phyloP scores from a whole-genome alignment of 2,329 filamentous ascomycete genomes.

The Zasmidium cellare region DNA sequence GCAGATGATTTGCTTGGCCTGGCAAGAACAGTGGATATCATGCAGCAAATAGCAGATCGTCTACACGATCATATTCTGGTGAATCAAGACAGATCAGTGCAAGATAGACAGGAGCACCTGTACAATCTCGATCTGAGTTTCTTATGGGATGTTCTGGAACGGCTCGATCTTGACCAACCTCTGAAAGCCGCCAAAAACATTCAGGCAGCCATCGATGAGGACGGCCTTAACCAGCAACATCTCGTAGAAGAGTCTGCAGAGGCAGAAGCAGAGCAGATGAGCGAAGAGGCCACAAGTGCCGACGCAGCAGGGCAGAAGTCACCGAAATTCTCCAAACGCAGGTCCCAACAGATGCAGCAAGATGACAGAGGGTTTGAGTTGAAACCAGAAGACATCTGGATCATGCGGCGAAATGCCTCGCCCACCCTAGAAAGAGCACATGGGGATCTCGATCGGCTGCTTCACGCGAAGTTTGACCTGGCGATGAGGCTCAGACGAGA shows the following conservation, averaged over 20 bases:
- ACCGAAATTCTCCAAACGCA: constrained; percentile 27
- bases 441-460: constrained; percentile 60
- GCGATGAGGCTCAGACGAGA: constrained; percentile 61
- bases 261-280: constrained; percentile 69
- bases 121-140: constrained; percentile 23
- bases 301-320: constrained; percentile 62
- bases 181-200: constrained; percentile 70
- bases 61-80: constrained; percentile 35
- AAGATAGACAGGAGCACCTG: constrained; percentile 34
- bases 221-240: constrained; percentile 80
- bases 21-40: constrained; percentile 76
- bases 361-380: constrained; percentile 14
- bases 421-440: constrained; percentile 67
- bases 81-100: constrained; percentile 25
- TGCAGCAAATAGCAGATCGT: constrained; percentile 62
- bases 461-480: constrained; percentile 61
- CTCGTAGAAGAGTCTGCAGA: constrained; percentile 72
- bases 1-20: constrained; percentile 85
- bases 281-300: constrained; percentile 67
- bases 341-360: constrained; percentile 8
- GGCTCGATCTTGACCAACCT: constrained; percentile 68
- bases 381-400: constrained; percentile 55
- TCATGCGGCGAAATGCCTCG: constrained; percentile 68
- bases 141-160: constrained; percentile 42
- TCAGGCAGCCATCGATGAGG: constrained; percentile 81